A percentile compares a stretch with the other conserved stretches of the same genome.
Evolutionary conservation across 2,329 filamentous ascomycete species (phyloP).

Genomic region (Arachnomyces sp.): DNA sequence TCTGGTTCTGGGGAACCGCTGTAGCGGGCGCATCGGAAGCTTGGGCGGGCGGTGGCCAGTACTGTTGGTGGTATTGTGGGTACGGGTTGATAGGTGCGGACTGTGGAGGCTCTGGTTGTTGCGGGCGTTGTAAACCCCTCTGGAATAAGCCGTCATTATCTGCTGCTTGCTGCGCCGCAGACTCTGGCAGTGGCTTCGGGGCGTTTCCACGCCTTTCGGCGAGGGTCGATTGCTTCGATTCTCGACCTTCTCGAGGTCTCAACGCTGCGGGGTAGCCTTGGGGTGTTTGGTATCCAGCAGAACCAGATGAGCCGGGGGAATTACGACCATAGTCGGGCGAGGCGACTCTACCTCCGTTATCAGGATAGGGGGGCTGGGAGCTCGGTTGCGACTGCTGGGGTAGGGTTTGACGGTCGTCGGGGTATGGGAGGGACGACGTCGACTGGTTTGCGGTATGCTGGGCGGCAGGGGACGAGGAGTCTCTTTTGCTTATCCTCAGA

Average conservation of each 20-base stretch:
- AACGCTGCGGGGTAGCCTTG: constrained; percentile 33
- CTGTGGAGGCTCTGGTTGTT: constrained; percentile 29
- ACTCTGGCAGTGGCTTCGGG: constrained; percentile 75
- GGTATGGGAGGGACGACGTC: constrained; percentile 62
- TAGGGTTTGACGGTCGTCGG: constrained; percentile 49
- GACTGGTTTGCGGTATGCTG: constrained; percentile 36
- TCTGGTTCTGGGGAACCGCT: constrained; percentile 21
- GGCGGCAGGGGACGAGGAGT: constrained; percentile 50
- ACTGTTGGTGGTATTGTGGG: constrained; percentile 52
- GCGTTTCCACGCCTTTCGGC: constrained; percentile 68
- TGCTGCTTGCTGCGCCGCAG: constrained; percentile 64
- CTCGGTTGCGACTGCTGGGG: constrained; percentile 28
- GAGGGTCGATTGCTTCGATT: constrained; percentile 52
- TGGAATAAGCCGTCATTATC: constrained; percentile 77
- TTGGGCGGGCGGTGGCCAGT: constrained; percentile 48
- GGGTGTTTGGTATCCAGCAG: constrained; percentile 20
- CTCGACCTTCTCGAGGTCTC: constrained; percentile 38
- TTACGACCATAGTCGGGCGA: constrained; percentile 16
- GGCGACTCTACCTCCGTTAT: constrained; percentile 16
- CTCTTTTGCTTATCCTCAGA: constrained; percentile 73
- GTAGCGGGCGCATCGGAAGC: constrained; percentile 16
- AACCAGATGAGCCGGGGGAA: constrained; percentile 22
- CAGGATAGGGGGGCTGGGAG: constrained; percentile 28
- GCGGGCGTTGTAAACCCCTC: constrained; percentile 41
- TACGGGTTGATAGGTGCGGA: constrained; percentile 31